phyloP scores from a whole-genome alignment of 345 rosid genomes.

The Firmiana major region DNA sequence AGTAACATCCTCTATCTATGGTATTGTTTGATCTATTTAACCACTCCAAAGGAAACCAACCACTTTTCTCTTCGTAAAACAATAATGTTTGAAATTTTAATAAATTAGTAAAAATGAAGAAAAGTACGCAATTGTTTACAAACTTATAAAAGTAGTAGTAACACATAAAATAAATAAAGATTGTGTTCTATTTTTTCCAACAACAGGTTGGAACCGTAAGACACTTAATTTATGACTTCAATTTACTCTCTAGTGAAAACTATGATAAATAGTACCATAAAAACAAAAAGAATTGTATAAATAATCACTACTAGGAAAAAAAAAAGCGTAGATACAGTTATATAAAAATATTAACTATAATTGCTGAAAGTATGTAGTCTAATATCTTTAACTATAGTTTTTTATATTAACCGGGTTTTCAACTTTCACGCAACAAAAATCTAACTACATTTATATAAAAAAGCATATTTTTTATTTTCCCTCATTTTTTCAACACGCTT shows the following conservation, averaged over 20 bases:
- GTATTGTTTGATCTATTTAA: background rate
- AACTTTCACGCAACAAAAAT: too few species aligned
- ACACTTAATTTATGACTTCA: background rate
- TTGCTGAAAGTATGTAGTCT: too few species aligned
- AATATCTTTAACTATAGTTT: too few species aligned
- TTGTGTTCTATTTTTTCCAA: constrained; percentile 17
- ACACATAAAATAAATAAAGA: constrained; percentile 28
- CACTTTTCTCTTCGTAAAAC: background rate
- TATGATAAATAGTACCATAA: background rate
- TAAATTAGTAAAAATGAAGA: too few species aligned
- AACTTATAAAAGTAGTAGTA: constrained; percentile 35
- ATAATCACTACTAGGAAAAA: too few species aligned
- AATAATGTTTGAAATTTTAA: too few species aligned
- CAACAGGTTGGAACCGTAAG: constrained; percentile 17
- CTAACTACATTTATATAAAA: too few species aligned
- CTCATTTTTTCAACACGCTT: too few species aligned
- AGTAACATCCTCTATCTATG: background rate
- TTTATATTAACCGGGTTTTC: too few species aligned
- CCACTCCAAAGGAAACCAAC: background rate
- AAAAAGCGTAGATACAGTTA: too few species aligned
- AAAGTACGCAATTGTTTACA: background rate
- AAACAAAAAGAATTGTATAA: background rate
- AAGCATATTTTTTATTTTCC: too few species aligned
- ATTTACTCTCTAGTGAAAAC: background rate
- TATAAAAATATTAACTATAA: too few species aligned